Base-by-base conservation (phyloP, 2,329 filamentous ascomycete species). In the Trichophyton simii region DNA sequence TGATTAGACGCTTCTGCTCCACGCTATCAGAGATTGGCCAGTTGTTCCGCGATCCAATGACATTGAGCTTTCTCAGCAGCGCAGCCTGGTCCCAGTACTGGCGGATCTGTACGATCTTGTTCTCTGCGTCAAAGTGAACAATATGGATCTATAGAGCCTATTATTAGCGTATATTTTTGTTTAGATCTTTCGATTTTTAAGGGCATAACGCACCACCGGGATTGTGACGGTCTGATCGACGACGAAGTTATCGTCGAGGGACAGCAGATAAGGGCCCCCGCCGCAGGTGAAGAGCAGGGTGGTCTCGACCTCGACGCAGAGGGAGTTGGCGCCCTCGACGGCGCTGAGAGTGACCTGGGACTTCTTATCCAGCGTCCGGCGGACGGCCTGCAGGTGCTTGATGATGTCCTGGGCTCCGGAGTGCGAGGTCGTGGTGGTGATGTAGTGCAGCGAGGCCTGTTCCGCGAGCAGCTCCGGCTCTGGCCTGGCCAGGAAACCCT, bases 51-150 rank as follows among this genome's bases (percentile, higher is more conserved):
- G 86, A 87, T 69, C 94, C 92, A 74, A 99, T 97, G 61, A 96
- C 86, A 65, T 96, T 91, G 65, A 96, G 82, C 74, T 95, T 87
- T 78, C 94, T 97, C 67, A 99, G 83, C 46, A 99, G 83, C 60
- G 90, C 87, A 64, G 86, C 91, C 75, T 99, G 94, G 73, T 99
- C 94, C 94, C 94, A 99, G 73, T 87, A 89, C 67, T 92, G 84
- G 67, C 92, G 88, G 66, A 97, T 88, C 73, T 94, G 89, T 63
- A 82, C 74, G 71, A 99, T 96, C 77, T 89, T 91, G 72, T 85
- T 83, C 55, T 87, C 75, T 66, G 75, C 72, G 73, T 95, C 83
- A 75, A 96, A 96, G 62, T 84, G 83, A 66, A 99, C 91, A 66
- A 97, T 86, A 78, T 99, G 94, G 68, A 87, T 83, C 89, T 94